Conservation (phyloP, 352 stramenopile genomes). For the Pythium diclinum region DNA sequence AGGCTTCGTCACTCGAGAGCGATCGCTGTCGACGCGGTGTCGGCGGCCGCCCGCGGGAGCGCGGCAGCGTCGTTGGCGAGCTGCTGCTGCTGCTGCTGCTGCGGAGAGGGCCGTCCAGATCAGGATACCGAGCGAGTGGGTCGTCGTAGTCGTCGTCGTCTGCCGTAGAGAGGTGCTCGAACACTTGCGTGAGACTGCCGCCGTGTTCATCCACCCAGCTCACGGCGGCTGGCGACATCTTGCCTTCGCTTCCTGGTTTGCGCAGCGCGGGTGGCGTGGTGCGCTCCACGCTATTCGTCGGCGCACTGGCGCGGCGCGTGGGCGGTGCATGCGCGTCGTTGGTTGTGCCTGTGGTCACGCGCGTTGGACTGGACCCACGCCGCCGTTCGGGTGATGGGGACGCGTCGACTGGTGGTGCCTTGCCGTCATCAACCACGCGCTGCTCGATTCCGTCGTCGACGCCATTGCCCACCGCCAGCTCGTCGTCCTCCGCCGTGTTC, state of each 20-base stretch:
- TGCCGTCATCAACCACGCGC: background rate
- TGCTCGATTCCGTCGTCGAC: background rate
- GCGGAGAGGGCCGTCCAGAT: constrained; percentile 22
- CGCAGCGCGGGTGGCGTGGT: constrained; percentile 27
- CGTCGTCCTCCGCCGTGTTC: constrained; percentile 40
- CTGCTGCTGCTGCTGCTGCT: background rate
- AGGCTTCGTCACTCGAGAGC: background rate
- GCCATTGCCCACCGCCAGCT: background rate
- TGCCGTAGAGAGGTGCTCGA: constrained; percentile 35
- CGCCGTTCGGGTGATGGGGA: constrained; percentile 2
- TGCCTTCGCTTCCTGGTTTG: constrained; percentile 29
- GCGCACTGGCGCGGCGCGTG: constrained; percentile 19
- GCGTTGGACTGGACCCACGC: constrained; percentile 16
- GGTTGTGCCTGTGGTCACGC: background rate
- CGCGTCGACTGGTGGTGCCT: background rate
- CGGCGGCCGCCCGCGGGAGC: constrained; percentile 6
- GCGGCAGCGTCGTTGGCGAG: background rate
- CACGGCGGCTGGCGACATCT: constrained; percentile 56
- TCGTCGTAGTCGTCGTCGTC: constrained; percentile 27
- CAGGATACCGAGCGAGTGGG: constrained; percentile 4
- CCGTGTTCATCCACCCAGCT: constrained; percentile 84
- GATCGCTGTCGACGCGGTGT: constrained; percentile 5
- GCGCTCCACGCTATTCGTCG: constrained; percentile 10
- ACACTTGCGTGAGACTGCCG: constrained; percentile 73
- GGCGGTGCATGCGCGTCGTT: background rate